Evolutionary conservation across 345 rosid genomes (phyloP).

Genomic region (Schrenkiella parvula): DNA sequence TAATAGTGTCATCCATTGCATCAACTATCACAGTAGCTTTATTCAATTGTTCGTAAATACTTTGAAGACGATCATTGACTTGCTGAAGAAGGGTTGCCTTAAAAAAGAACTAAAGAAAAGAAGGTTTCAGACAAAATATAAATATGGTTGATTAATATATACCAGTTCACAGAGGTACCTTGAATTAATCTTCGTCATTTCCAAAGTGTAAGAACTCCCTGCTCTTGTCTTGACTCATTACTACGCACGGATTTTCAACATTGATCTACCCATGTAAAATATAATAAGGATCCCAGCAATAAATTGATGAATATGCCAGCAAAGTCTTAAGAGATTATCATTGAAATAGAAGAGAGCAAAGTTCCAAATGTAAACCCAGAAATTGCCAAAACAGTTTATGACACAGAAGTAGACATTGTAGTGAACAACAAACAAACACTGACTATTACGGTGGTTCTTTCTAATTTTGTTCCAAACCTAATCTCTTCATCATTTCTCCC

Average conservation of each 20-base stretch:
- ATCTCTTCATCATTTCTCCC: no score
- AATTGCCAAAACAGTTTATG: no score
- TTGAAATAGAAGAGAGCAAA: no score
- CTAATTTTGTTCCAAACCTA: no score
- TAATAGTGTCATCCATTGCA: conserved; percentile 57
- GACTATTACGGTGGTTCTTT: no score
- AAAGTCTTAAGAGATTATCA: no score
- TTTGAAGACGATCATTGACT: conserved; percentile 69
- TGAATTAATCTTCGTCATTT: conserved; percentile 83
- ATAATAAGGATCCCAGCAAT: neutral
- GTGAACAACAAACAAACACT: no score
- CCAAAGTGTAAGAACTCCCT: conserved; percentile 94
- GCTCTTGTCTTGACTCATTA: conserved; percentile 98
- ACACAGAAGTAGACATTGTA: no score
- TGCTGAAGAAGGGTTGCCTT: conserved; percentile 93
- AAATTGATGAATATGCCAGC: no score
- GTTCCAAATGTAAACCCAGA: no score
- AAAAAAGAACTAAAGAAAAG: conserved; percentile 63
- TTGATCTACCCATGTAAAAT: conserved; percentile 51
- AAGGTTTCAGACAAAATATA: no score
- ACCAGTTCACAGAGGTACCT: conserved; percentile 37
- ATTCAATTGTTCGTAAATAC: conserved; percentile 43
- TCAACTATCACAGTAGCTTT: conserved; percentile 53
- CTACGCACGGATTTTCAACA: conserved; percentile 94
- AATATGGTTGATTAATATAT: no score